Percentiles rank a stretch among this genome's conserved stretches.
Evolutionary conservation across 106 monocot genomes (phyloP).

Genomic region (Iris macrosiphon): DNA sequence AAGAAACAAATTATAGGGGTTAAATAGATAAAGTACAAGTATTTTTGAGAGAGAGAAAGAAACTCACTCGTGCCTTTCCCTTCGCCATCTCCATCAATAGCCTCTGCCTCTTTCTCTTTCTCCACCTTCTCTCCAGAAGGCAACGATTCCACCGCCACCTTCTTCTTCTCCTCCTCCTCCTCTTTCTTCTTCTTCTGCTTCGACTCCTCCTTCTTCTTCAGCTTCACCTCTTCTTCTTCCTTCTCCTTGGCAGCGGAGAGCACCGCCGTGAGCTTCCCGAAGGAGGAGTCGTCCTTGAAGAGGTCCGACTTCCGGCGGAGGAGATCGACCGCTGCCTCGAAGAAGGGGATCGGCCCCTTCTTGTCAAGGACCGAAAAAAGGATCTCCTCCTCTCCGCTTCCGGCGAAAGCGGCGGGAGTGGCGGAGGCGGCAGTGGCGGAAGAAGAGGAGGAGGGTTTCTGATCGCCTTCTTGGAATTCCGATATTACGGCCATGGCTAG

Average conservation of each 20-base stretch:
- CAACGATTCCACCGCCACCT: conserved; percentile 1
- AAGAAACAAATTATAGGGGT: too few relatives aligned
- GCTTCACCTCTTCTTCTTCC: conserved; percentile 22
- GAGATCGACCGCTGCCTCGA: conserved; percentile 36
- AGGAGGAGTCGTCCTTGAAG: conserved; percentile 22
- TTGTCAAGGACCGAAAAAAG: conserved; percentile 16
- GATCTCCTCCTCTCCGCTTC: conserved; percentile 30
- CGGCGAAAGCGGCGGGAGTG: too few relatives aligned
- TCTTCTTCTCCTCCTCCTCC: conserved; percentile 3
- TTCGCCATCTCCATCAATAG: not conserved
- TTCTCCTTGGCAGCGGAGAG: conserved; percentile 27
- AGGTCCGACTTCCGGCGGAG: conserved; percentile 26
- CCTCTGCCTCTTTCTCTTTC: not conserved
- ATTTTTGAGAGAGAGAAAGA: conserved; percentile 1
- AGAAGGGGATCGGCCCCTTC: conserved; percentile 28
- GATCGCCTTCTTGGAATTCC: conserved; percentile 17
- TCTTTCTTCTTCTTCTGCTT: conserved; percentile 8
- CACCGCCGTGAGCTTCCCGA: conserved; percentile 26
- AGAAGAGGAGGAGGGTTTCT: not conserved
- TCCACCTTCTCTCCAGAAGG: conserved; percentile 7
- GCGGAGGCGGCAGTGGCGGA: not conserved
- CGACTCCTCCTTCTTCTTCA: conserved; percentile 20
- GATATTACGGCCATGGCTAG: conserved; percentile 37
- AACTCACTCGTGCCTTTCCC: not conserved
- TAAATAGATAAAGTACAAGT: too few relatives aligned